Base-by-base conservation (phyloP, 2,329 filamentous ascomycete genomes). In the Colletotrichum sp. region DNA sequence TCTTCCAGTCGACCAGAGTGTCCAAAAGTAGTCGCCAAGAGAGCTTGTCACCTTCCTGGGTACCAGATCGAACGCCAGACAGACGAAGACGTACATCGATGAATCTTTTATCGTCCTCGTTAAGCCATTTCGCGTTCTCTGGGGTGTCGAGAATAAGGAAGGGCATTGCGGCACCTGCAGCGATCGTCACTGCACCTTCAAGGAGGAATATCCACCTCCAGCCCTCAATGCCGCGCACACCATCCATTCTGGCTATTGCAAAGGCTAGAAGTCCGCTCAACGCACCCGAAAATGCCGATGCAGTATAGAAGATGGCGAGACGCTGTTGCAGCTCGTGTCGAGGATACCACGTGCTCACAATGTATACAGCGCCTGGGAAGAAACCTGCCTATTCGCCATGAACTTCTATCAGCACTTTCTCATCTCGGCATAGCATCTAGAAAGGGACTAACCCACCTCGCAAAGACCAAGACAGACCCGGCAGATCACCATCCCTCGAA, bases 181-280 rank as follows among this genome's bases (percentile, higher is more conserved):
- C 26, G 8, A 24, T 9, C 5, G 9, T 28, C 49, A 60, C 44
- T 74, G 26, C 52, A 30, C 85, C 79, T 66, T 87, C 86, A 6
- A 87, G 81, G 5, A 87, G 78, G 62, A 88, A 83, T 8, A 91
- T 85, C 89, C 89, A 92, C 81, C 89, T 89, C 90, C 90, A 92
- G 13, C 90, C 90, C 0, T 87, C 81, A 18, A 86, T 83, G 6
- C 88, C 89, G 18, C 79, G 80, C 6, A 87, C 81, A 3, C 89
- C 90, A 49, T 87, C 81, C 83, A 92, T 87, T 60, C 89, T 84
- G 4, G 91, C 83, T 15, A 89, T 84, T 2, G 82, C 86, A 1
- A 85, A 86, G 6, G 87, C 87, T 5, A 88, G 75, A 0, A 88
- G 81, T 18, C 91, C 89, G 0, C 90, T 87, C 34, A 88, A 84